phyloP scores from a whole-genome alignment of 495 filamentous ascomycete genomes.

The Daldinia bambusicola region DNA sequence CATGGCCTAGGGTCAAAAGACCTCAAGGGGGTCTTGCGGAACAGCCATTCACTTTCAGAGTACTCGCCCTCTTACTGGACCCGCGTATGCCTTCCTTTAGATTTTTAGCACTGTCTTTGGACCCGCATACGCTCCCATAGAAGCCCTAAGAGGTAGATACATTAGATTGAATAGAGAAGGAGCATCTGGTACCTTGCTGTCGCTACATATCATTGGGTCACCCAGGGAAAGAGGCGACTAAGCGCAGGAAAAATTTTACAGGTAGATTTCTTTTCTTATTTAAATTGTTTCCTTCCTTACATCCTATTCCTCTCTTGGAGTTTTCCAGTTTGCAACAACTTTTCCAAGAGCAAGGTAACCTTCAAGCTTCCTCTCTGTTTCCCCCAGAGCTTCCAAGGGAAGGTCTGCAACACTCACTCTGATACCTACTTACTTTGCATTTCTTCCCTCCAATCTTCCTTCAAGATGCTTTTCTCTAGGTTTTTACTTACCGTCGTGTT shows the following conservation, averaged over 20 bases:
- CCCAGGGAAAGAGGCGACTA: neutral
- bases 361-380: neutral
- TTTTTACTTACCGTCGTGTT: neutral
- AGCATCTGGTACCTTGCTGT: neutral
- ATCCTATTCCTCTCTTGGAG: neutral
- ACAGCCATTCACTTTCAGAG: neutral
- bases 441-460: neutral
- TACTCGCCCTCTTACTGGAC: neutral
- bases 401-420: neutral
- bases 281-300: neutral
- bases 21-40: neutral
- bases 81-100: neutral
- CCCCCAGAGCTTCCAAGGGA: conserved; percentile 1
- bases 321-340: neutral
- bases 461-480: neutral
- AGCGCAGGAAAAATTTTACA: neutral
- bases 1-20: neutral
- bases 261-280: neutral
- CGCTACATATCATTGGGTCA: neutral
- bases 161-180: neutral
- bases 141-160: neutral
- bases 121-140: neutral
- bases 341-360: neutral
- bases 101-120: neutral
- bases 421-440: neutral